Base-by-base conservation (phyloP, 768 basidiomycete genomes). In the Tremella yokohamensis region DNA sequence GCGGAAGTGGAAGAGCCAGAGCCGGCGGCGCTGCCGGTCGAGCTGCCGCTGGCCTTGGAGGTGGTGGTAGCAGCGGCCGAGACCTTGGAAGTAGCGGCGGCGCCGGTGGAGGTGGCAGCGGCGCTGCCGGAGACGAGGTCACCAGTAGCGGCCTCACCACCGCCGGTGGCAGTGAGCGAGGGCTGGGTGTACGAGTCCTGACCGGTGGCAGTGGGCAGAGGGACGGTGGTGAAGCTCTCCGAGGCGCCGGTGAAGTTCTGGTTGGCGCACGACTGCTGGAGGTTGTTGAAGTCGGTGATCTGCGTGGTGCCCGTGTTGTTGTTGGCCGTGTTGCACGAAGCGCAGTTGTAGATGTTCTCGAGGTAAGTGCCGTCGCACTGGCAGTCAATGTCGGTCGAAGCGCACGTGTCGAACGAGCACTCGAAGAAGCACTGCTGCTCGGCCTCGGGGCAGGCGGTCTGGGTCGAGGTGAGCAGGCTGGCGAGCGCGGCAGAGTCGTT, bases 311-410 rank as follows among this genome's bases (percentile, higher is more conserved):
- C 64, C 42, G 69, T 65, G 71, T 77, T 77, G 47, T 61, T 63
- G 65, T 77, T 75, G 48, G 63, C 69, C 37, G 73, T 68, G 70
- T 76, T 76, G 64, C 75, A 76, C 2, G 69, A 63, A 15, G 61
- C 75, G 60, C 75, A 75, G 69, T 73, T 69, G 70, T 57, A 72
- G 60, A 76, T 71, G 66, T 67, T 68, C 52, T 69, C 52, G 57
- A 75, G 68, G 70, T 72, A 72, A 11, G 63, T 22, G 9, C 47
- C 63, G 44, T 48, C 55, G 66, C 76, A 77, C 61, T 77, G 76
- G 58, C 76, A 77, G 34, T 56, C 64, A 55, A 75, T 56, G 60
- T 75, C 76, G 24, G 62, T 52, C 12, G 63, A 49, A 6, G 37
- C 51, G 54, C 72, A 75, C 40, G 72, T 70, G 61, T 69, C 61